Evolutionary conservation across 306 rosid genomes (phyloP).

Genomic region (Nissolia schottii): DNA sequence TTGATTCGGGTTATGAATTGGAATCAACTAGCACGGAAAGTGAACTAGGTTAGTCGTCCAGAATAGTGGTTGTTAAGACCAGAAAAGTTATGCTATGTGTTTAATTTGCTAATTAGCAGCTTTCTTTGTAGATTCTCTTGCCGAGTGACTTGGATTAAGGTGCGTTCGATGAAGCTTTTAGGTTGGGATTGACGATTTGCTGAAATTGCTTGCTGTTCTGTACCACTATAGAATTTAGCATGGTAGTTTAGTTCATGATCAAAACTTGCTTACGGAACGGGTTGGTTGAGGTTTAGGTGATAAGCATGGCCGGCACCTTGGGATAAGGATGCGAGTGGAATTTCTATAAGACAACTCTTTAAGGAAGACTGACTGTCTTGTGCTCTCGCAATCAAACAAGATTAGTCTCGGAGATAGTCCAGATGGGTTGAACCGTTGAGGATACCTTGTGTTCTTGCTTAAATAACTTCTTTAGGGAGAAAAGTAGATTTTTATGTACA

Average conservation of each 20-base stretch:
- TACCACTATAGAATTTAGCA: not conserved
- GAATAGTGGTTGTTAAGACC: too few species aligned
- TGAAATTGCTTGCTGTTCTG: too few species aligned
- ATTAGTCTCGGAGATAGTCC: not conserved
- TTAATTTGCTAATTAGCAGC: not conserved
- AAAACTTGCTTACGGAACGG: not conserved
- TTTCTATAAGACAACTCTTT: too few species aligned
- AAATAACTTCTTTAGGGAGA: not conserved
- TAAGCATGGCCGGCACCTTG: too few species aligned
- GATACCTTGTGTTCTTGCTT: not conserved
- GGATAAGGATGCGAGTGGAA: too few species aligned
- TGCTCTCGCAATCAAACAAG: not conserved
- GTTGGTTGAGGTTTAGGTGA: too few species aligned
- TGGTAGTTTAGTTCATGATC: constrained; percentile 1
- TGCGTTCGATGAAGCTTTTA: not conserved
- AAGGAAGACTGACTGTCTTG: too few species aligned
- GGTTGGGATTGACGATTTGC: not conserved
- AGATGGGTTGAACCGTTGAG: too few species aligned
- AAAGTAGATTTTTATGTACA: not conserved
- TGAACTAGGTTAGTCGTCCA: too few species aligned
- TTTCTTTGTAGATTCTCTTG: not conserved
- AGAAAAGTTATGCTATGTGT: too few species aligned
- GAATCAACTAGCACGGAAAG: too few species aligned
- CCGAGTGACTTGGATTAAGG: not conserved
- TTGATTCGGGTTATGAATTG: too few species aligned